Conservation (phyloP, 768 basidiomycete genomes). For the Leucosporidium creatinivorum region DNA sequence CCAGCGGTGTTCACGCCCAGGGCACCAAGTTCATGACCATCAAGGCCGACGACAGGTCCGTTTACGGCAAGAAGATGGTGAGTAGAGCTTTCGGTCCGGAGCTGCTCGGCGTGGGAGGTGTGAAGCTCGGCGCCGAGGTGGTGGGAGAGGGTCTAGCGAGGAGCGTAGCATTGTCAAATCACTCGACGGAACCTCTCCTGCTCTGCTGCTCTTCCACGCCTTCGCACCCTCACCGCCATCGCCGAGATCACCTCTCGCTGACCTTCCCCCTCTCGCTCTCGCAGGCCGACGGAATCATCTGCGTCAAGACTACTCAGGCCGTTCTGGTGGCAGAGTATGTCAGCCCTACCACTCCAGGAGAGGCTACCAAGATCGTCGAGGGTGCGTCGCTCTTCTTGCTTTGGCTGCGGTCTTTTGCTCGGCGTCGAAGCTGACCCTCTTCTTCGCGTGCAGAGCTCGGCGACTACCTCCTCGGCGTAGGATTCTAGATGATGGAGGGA, state of each 20-base stretch:
- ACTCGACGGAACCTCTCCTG: no score
- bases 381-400: background rate
- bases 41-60: conserved; percentile 48
- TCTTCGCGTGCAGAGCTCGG: conserved; percentile 47
- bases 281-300: conserved; percentile 63
- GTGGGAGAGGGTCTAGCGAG: no score
- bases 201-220: no score
- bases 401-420: no score
- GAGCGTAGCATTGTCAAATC: no score
- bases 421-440: background rate
- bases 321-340: conserved; percentile 70
- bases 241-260: background rate
- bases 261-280: background rate
- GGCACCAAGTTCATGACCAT: conserved; percentile 71
- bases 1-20: conserved; percentile 57
- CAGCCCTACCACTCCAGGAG: conserved; percentile 58
- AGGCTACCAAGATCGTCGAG: conserved; percentile 61
- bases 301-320: conserved; percentile 79
- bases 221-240: no score
- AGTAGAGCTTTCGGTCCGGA: conserved; percentile 39
- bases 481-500: conserved; percentile 18
- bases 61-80: conserved; percentile 73
- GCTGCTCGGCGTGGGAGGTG: background rate
- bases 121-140: no score
- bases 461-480: conserved; percentile 60